phyloP scores from a whole-genome alignment of 208 protist species.

The Leishmania mexicana region DNA sequence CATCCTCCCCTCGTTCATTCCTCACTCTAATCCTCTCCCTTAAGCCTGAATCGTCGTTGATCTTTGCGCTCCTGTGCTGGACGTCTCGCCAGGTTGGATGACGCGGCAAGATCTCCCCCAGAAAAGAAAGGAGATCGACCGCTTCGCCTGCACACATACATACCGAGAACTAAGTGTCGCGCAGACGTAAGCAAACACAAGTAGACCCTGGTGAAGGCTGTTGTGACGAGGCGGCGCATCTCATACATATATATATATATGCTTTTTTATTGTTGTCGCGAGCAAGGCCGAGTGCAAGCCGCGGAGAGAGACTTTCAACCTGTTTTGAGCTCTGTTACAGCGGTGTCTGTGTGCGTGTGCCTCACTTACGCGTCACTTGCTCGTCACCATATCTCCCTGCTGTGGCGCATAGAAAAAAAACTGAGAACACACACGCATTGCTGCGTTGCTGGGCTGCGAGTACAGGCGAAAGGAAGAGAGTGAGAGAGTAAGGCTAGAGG shows the following conservation, averaged over 20 bases:
- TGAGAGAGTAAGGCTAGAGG: neutral
- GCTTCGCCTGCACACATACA: neutral
- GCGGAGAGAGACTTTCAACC: neutral
- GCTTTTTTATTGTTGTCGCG: neutral
- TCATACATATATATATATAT: neutral
- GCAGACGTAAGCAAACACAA: neutral
- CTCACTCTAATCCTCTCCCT: neutral
- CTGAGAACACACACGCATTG: neutral
- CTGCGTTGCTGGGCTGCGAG: neutral
- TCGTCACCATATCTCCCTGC: neutral
- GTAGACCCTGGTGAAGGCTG: neutral
- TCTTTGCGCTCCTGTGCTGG: neutral
- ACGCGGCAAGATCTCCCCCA: neutral
- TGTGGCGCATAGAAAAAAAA: neutral
- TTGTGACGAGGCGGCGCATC: neutral
- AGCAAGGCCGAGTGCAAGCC: neutral
- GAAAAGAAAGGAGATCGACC: neutral
- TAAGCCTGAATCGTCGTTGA: neutral
- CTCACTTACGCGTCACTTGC: neutral
- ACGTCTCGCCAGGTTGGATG: neutral
- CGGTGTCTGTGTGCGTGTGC: neutral
- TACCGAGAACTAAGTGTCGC: neutral
- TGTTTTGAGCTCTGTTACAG: neutral
- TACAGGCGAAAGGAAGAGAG: neutral
- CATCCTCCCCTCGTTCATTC: neutral